Conservation (phyloP, 225 moss, liverwort and hornwort species). For the Marchantia polymorpha region DNA sequence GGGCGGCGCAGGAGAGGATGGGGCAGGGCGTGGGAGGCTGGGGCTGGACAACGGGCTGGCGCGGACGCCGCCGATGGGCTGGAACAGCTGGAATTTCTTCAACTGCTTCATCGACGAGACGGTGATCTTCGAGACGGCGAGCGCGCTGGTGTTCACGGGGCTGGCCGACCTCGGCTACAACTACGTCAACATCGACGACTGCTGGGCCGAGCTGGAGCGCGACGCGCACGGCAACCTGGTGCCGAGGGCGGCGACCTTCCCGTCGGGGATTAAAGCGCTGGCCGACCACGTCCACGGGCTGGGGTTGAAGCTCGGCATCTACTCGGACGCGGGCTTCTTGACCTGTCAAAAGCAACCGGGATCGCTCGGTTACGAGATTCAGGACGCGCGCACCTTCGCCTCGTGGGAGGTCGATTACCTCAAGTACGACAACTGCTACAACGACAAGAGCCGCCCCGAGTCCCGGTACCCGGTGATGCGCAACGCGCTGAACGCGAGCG, state of each 20-base stretch:
- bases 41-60: conserved; percentile 66
- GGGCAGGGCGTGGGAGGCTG: neutral
- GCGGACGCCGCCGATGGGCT: conserved; percentile 80
- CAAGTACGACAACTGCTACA: conserved; percentile 51
- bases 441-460: conserved; percentile 34
- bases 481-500: conserved; percentile 45
- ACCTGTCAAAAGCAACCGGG: conserved; percentile 71
- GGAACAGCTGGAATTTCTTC: conserved; percentile 99
- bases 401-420: conserved; percentile 56
- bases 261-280: conserved; percentile 88
- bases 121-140: conserved; percentile 72
- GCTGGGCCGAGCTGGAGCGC: conserved; percentile 85
- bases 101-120: conserved; percentile 65
- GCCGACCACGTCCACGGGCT: conserved; percentile 77
- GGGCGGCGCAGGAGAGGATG: neutral
- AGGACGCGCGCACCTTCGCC: conserved; percentile 42
- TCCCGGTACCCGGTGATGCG: conserved; percentile 57
- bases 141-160: conserved; percentile 79
- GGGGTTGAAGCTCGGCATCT: conserved; percentile 90
- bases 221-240: conserved; percentile 69
- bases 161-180: conserved; percentile 80
- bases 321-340: conserved; percentile 82
- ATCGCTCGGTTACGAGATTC: conserved; percentile 37
- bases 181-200: conserved; percentile 89
- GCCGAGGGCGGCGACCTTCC: conserved; percentile 69